These are phyloP conservation scores for Xenosphaeropsis pyriputrescens DNA, from an alignment of 2,329 filamentous ascomycete species.

Conservation along the genomic window DNA sequence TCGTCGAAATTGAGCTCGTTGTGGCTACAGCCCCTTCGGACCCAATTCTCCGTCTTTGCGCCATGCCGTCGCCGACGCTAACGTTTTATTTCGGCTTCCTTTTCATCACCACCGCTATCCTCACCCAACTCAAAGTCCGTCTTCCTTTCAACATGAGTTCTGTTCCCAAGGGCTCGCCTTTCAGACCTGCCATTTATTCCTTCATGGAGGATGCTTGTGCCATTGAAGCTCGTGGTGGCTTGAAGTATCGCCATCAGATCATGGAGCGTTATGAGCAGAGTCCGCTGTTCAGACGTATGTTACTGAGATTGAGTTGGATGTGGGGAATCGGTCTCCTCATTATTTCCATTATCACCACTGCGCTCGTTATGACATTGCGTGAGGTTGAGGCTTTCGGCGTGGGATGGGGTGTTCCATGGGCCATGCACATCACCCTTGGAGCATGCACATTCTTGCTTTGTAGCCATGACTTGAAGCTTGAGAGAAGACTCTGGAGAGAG, in stretches of 20 bases:
- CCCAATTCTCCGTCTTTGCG: slow-evolving; percentile 11
- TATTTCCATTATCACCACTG: slow-evolving; percentile 10
- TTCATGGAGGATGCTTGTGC: slow-evolving; percentile 12
- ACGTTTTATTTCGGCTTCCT: slow-evolving; percentile 12
- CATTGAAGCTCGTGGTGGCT: slow-evolving; percentile 12
- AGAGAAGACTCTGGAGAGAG: slow-evolving; percentile 8
- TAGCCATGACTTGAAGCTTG: slow-evolving; percentile 4
- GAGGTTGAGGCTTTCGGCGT: slow-evolving; percentile 12
- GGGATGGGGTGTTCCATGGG: slow-evolving; percentile 14
- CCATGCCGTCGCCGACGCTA: slow-evolving; percentile 13
- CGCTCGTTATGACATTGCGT: slow-evolving; percentile 10
- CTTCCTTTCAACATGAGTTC: slow-evolving; percentile 15
- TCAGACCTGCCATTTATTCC: slow-evolving; percentile 10
- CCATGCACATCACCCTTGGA: slow-evolving; percentile 1
- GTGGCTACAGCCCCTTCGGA: slow-evolving; percentile 9
- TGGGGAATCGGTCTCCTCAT: slow-evolving; percentile 16
- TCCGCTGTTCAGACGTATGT: slow-evolving; percentile 10
- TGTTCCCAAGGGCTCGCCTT: slow-evolving; percentile 10
- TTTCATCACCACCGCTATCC: slow-evolving; percentile 7
- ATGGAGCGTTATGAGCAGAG: slow-evolving; percentile 13
- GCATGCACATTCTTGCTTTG: too few species aligned
- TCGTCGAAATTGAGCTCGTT: slow-evolving; percentile 13
- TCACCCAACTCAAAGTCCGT: slow-evolving; percentile 7
- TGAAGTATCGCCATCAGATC: slow-evolving; percentile 9
- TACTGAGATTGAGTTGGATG: slow-evolving; percentile 11